Evolutionary conservation across 2,329 filamentous ascomycete genomes (phyloP), one percentile per base, ranked within the genome.

Genomic region (Cladosporium sp.): DNA sequence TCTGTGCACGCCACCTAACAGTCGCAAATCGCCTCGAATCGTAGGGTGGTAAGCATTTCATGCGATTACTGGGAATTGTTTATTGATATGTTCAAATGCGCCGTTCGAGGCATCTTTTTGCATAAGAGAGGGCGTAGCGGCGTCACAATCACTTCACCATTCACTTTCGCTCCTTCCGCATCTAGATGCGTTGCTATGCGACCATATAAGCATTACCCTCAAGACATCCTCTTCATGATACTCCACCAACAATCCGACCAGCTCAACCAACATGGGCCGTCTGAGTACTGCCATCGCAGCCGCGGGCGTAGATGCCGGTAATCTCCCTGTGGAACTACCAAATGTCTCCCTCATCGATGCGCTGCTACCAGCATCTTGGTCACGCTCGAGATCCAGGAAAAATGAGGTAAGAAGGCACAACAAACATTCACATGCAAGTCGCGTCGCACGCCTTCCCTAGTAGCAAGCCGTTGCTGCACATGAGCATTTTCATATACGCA

Each of bases 311-410:
- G 59, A 64, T 47, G 65, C 65, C 28, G 63, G 65, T 56, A 69
- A 69, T 49, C 58, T 70, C 9, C 66, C 64, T 5, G 52, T 61
- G n/a, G 56, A 58, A 13, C 60, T 69, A 0, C 68, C 68, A 3
- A 61, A 56, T 19, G 56, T 71, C n/a, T 71, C 68, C 2, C 24
- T 69, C 17, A 59, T 68, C n/a, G 68, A 70, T 49, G 65, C 65
- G n/a, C 59, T 71, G 9, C 59, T 70, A 10, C 68, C 68, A 13
- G 50, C 60, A 24, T 57, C 55, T 1, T 44, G 28, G 40, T 37
- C 40, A 10, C 15, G 19, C n/a, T 39, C 28, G 12, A 32, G 8
- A 32, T 42, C 17, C 6, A 54, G 19, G 39, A 34, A 34, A 8
- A n/a, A 22, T 20, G 36, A 55, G 40, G 52, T 47, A 55, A 51